A percentile compares a stretch with the other conserved stretches of the same genome.
phyloP scores from a whole-genome alignment of 805 yeast genomes.

The Blastobotrys americana region DNA sequence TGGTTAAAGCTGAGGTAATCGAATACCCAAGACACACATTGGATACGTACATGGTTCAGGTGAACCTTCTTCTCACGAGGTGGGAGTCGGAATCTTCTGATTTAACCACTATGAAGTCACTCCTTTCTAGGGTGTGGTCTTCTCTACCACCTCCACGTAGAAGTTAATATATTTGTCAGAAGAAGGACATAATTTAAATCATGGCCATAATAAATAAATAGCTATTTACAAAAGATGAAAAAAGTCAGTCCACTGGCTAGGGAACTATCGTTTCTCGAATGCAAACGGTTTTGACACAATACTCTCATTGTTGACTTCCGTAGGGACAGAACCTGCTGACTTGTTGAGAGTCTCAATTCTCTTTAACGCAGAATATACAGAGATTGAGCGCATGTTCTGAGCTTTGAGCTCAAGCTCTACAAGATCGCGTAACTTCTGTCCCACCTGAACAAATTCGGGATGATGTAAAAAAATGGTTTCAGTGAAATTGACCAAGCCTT shows the following conservation, averaged over 20 bases:
- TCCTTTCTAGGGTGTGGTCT: neutral
- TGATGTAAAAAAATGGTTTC: neutral
- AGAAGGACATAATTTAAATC: too few relatives aligned
- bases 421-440: neutral
- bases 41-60: neutral
- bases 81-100: neutral
- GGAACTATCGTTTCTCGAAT: too few relatives aligned
- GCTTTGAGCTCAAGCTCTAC: neutral
- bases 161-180: too few relatives aligned
- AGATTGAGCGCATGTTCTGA: neutral
- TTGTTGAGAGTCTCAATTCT: too few relatives aligned
- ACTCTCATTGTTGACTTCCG: too few relatives aligned
- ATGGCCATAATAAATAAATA: too few relatives aligned
- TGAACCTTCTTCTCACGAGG: neutral
- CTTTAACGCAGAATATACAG: neutral
- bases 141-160: too few relatives aligned
- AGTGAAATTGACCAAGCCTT: neutral
- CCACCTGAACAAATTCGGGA: neutral
- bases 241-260: too few relatives aligned
- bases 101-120: neutral
- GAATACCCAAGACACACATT: neutral
- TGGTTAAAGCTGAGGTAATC: slow-evolving; percentile 12
- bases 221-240: too few relatives aligned
- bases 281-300: too few relatives aligned
- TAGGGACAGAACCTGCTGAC: too few relatives aligned